Evolutionary conservation across 176 grass and related monocot genomes (phyloP).

Genomic region (Hyparrhenia diplandra): DNA sequence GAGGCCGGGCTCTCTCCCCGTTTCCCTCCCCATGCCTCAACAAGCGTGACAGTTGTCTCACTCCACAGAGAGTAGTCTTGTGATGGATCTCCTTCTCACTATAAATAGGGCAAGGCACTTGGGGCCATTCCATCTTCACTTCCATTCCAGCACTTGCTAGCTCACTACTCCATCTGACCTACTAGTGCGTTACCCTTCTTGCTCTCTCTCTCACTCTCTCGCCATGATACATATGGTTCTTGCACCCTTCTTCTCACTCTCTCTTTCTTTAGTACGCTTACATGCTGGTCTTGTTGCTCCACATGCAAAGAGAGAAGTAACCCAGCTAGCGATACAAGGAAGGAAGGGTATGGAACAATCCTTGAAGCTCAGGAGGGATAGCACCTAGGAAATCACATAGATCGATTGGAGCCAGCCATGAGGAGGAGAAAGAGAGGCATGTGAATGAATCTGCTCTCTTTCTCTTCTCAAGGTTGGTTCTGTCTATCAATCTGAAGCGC

Average conservation of each 20-base stretch:
- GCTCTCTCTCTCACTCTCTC: too few relatives aligned
- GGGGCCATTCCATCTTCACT: slow-evolving; percentile 28
- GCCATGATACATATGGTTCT: too few relatives aligned
- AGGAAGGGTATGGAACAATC: slow-evolving; percentile 39
- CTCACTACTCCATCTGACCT: too few relatives aligned
- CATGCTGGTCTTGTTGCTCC: neutral
- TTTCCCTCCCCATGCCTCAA: slow-evolving; percentile 37
- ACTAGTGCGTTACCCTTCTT: neutral
- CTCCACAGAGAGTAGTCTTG: slow-evolving; percentile 1
- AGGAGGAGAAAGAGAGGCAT: neutral
- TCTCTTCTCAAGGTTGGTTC: neutral
- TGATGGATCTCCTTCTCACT: neutral
- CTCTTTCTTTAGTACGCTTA: too few relatives aligned
- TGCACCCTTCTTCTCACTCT: neutral
- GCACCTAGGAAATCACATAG: slow-evolving; percentile 30
- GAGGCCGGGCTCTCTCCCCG: neutral
- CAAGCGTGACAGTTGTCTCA: slow-evolving; percentile 46
- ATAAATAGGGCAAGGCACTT: slow-evolving; percentile 43
- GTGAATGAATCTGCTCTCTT: neutral
- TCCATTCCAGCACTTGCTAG: too few relatives aligned
- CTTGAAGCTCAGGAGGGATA: slow-evolving; percentile 74
- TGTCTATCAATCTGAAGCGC: slow-evolving; percentile 34
- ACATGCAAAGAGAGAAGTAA: too few relatives aligned
- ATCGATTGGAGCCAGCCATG: slow-evolving; percentile 7
- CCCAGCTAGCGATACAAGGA: neutral